Base-by-base conservation (phyloP, 345 rosid species). In the Populus nigra region DNA sequence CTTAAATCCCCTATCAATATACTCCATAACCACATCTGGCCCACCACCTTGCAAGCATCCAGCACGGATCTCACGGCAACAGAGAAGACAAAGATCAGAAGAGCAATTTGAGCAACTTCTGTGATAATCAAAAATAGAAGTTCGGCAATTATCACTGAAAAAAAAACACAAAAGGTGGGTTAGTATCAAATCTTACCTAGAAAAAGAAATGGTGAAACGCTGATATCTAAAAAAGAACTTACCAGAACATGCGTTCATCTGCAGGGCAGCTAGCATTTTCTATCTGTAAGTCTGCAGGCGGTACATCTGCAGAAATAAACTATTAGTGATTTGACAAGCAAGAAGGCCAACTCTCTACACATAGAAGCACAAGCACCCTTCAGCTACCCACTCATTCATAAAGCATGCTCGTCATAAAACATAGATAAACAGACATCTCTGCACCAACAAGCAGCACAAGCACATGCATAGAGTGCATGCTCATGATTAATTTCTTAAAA, bases 141-240 rank as follows among this genome's bases (percentile, higher is more conserved):
- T 90, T 72, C 77, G 78, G 87, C 97, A 92, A 77, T 74, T 83
- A 81, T 90, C 80, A 62, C 93, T 90, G 88, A 77, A 71, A 63
- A 29, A 33, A 69, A n/a, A 59, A 39, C 8, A 27, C 18, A 47
- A 25, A 47, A 47, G 16, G 47, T 9, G 41, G 9, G 71, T 43
- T 43, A 11, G 47, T 43, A 43, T 43, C 47, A 43, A 47, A 66
- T 33, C 69, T 71, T 27, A 71, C 29, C 20, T 23, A 47, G 33
- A 25, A 13, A 27, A 1, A 38, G 47, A 61, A 45, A 47, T 18
- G 47, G 47, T 5, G 12, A 73, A 25, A 35, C 20, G 36, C 11
- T n/a, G 25, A 61, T 41, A 57, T 43, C n/a, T 23, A 47, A 23
- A 73, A n/a, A 23, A 73, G 31, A 15, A 50, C 47, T 22, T 83